Conservation (phyloP, 1,284 basidiomycete genomes). For the Cutaneotrichosporon sp. region DNA sequence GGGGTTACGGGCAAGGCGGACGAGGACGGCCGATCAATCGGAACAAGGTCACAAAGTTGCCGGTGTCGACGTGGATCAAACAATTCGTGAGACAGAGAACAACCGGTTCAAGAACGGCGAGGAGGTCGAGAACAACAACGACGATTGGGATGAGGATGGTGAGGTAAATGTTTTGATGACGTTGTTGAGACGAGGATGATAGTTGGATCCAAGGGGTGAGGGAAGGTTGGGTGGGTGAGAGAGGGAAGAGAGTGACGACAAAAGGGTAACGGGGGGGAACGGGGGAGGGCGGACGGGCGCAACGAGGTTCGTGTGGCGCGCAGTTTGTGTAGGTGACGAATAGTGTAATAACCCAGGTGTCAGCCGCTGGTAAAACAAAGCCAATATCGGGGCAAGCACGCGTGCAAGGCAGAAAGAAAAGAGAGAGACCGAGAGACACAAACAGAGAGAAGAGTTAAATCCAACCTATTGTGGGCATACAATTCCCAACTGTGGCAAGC, state of each 20-base stretch:
- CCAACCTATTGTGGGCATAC: neutral
- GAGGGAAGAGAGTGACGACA: constrained; percentile 4
- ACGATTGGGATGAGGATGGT: neutral
- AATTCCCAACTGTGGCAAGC: neutral
- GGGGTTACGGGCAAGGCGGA: neutral
- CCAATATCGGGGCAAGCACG: neutral
- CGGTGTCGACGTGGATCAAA: neutral
- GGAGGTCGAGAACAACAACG: neutral
- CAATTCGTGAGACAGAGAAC: neutral
- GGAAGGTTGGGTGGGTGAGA: neutral
- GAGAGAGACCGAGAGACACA: too few relatives aligned
- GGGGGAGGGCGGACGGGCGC: neutral
- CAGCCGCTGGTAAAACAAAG: neutral
- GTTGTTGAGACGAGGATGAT: neutral
- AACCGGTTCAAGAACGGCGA: neutral
- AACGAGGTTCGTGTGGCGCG: neutral
- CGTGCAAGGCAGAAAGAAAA: too few relatives aligned
- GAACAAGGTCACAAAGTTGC: neutral
- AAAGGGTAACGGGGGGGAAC: neutral
- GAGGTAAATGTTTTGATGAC: neutral
- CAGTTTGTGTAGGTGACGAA: neutral
- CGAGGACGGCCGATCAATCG: neutral
- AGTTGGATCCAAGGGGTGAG: neutral
- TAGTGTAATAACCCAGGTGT: neutral
- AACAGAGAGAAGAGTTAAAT: neutral